A percentile compares a stretch with the other conserved stretches of the same genome.
phyloP scores from a whole-genome alignment of 225 moss, liverwort and hornwort species.

The Straminergon stramineum region DNA sequence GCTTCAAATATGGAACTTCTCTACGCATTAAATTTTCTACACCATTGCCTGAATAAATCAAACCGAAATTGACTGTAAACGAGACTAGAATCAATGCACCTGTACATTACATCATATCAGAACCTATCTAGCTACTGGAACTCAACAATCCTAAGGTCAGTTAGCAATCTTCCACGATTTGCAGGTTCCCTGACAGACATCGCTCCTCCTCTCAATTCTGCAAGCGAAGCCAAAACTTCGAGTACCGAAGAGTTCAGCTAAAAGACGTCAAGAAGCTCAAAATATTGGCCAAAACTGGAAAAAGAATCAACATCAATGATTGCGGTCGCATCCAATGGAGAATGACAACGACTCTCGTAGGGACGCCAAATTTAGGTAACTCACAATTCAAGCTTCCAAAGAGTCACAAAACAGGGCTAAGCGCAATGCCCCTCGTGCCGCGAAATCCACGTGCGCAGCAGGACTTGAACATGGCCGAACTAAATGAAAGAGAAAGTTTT shows the following conservation, averaged over 20 bases:
- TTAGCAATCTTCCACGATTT: background rate
- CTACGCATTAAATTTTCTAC: background rate
- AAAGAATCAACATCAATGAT: background rate
- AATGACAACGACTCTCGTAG: background rate
- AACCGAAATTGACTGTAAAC: background rate
- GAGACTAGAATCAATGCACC: background rate
- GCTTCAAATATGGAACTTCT: background rate
- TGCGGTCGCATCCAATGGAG: background rate
- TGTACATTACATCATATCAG: background rate
- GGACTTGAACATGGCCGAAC: background rate
- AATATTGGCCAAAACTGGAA: background rate
- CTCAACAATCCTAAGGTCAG: background rate
- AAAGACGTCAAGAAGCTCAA: background rate
- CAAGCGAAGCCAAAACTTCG: background rate
- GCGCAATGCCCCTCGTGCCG: background rate
- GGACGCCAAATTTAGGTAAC: background rate
- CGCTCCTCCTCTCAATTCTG: background rate
- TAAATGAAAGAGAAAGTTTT: background rate
- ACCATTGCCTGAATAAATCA: background rate
- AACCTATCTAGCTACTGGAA: background rate
- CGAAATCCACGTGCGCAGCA: background rate
- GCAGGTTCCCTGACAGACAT: background rate
- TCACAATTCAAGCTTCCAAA: background rate
- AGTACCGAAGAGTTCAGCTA: background rate
- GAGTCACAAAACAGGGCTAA: background rate